These are phyloP conservation scores for Aspergillus intermedius DNA, from an alignment of 2,329 filamentous ascomycete species.

Conservation along the genomic window DNA sequence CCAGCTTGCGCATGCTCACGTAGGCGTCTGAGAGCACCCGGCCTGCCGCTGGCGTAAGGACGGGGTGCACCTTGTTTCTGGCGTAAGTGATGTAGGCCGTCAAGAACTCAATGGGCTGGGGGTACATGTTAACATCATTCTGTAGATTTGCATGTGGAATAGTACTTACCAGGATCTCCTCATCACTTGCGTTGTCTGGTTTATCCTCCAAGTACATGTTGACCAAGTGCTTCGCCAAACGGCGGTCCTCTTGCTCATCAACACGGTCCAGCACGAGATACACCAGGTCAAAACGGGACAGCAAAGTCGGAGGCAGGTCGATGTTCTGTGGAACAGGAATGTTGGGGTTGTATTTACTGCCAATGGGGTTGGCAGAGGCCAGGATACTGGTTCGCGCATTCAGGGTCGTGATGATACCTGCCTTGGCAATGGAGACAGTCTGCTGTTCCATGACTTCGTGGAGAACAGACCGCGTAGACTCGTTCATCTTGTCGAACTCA, in stretches of 20 bases:
- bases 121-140: constrained; percentile 13
- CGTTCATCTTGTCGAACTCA: constrained; percentile 75
- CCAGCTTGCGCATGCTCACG: constrained; percentile 89
- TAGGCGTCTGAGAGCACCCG: constrained; percentile 79
- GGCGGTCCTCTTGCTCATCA: constrained; percentile 82
- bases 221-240: constrained; percentile 83
- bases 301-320: constrained; percentile 85
- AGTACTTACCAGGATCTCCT: constrained; percentile 70
- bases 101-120: constrained; percentile 82
- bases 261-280: constrained; percentile 93
- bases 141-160: constrained; percentile 1
- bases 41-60: constrained; percentile 72
- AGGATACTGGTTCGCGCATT: constrained; percentile 94
- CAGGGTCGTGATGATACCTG: constrained; percentile 75
- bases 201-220: constrained; percentile 96
- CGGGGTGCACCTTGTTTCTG: constrained; percentile 75
- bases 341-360: constrained; percentile 94
- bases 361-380: constrained; percentile 94
- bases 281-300: constrained; percentile 94
- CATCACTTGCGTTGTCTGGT: constrained; percentile 69
- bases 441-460: constrained; percentile 80
- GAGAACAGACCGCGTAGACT: constrained; percentile 64
- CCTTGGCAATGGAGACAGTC: constrained; percentile 71
- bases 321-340: constrained; percentile 96
- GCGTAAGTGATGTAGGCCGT: constrained; percentile 97